phyloP scores from a whole-genome alignment of 2,329 filamentous ascomycete species.

The Pestalotiopsis sp. region DNA sequence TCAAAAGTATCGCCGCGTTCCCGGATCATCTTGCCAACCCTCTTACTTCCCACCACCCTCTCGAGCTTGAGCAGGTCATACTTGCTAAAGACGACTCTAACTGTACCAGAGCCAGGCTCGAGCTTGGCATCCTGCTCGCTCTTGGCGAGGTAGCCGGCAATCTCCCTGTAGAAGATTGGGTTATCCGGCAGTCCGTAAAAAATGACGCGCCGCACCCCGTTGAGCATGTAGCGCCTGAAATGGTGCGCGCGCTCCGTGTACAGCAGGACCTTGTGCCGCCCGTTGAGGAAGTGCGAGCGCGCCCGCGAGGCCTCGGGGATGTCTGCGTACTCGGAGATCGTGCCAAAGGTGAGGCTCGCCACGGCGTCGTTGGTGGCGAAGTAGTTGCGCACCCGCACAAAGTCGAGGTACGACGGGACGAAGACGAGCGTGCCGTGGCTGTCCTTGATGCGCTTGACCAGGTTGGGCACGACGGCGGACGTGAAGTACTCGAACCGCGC shows the following conservation, averaged over 20 bases:
- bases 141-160: constrained; percentile 67
- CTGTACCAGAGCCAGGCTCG: constrained; percentile 61
- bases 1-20: constrained; percentile 92
- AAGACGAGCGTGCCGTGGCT: constrained; percentile 78
- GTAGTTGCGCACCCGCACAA: constrained; percentile 89
- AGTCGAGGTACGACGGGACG: constrained; percentile 92
- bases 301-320: constrained; percentile 79
- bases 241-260: constrained; percentile 98
- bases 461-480: constrained; percentile 74
- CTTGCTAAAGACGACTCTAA: constrained; percentile 75
- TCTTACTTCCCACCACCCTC: constrained; percentile 79
- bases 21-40: constrained; percentile 81
- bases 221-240: constrained; percentile 84
- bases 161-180: constrained; percentile 76
- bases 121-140: constrained; percentile 59
- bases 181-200: constrained; percentile 93
- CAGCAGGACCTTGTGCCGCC: constrained; percentile 79
- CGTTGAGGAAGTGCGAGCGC: constrained; percentile 82
- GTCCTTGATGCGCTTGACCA: constrained; percentile 70
- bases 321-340: constrained; percentile 86
- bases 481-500: constrained; percentile 90
- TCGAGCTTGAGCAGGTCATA: constrained; percentile 91
- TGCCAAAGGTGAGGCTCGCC: constrained; percentile 68
- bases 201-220: constrained; percentile 81
- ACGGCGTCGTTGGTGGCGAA: constrained; percentile 72